These are phyloP conservation scores for Cystobasidium slooffiae DNA, from an alignment of 1,284 basidiomycete species.

Conservation along the genomic window DNA sequence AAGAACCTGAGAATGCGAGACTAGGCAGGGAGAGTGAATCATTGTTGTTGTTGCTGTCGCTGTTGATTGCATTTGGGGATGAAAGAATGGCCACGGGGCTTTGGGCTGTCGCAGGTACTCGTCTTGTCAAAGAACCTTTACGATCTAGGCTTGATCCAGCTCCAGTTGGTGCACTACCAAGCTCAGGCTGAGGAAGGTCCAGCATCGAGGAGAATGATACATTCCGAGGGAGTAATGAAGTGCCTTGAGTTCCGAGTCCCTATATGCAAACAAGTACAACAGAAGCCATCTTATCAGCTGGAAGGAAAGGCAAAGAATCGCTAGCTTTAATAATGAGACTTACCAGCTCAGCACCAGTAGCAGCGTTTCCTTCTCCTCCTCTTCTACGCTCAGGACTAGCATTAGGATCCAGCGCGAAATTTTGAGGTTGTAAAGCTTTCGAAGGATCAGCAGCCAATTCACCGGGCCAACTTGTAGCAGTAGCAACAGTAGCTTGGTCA, in stretches of 20 bases:
- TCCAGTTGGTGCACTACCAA: not conserved
- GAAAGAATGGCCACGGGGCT: not conserved
- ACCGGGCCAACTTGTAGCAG: slow-evolving; percentile 21
- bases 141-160: not conserved
- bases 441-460: slow-evolving; percentile 13
- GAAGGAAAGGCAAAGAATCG: not conserved
- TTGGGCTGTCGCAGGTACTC: not conserved
- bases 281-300: not conserved
- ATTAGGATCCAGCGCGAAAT: slow-evolving; percentile 31
- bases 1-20: not conserved
- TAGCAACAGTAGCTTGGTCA: not conserved
- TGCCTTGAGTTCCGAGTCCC: not conserved
- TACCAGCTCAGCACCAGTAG: not conserved
- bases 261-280: not conserved
- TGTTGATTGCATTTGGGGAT: not conserved
- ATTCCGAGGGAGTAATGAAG: slow-evolving; percentile 29
- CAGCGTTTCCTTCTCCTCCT: not conserved
- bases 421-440: slow-evolving; percentile 21
- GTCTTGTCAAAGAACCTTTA: slow-evolving; percentile 12
- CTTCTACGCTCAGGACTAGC: slow-evolving; percentile 19
- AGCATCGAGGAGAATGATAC: slow-evolving; percentile 40
- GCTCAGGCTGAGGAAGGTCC: slow-evolving; percentile 31
- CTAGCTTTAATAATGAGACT: too few species aligned
- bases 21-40: slow-evolving; percentile 20
- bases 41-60: not conserved